Base-by-base conservation (phyloP, 176 grass and related monocot species). In the Tillandsia fasciculata region DNA sequence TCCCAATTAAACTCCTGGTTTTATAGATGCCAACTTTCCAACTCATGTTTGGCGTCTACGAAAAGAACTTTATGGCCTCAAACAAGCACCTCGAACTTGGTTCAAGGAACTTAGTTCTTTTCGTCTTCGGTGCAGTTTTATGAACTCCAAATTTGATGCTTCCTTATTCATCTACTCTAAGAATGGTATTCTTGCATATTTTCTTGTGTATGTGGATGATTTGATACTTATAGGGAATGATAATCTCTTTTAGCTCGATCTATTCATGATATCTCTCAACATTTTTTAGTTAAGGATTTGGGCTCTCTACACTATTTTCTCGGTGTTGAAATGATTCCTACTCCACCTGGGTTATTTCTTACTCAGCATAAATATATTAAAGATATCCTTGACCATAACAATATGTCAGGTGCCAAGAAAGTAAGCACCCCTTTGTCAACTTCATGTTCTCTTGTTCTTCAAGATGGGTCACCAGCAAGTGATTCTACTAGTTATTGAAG, bases 121-220 rank as follows among this genome's bases (percentile, higher is more conserved):
- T 48, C 67, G 72, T 11, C 3, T 20, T 9, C 5, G 3, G 0
- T 3, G 15, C 5, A 24, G 58, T 0, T 73, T 73, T 14, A 1
- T 7, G 0, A 7, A 27, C 3, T 66, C 69, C 9, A n/a, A 22
- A 13, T 28, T 14, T 0, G 69, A 68, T 7, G 0, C 27, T 3
- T 80, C 70, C 3, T 12, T 80, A 0, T 80, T 80, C 28, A 50
- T 80, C 1, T 14, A 17, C 0, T 1, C 9, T 0, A 6, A 64
- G 1, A 12, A 8, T 0, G 11, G 5, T 1, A 15, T 1, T 12
- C 3, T n/a, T 0, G 8, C 3, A 2, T 74, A 65, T 15, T 6
- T 73, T 3, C n/a, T 80, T 1, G 9, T 80, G 0, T 74, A 72
- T 59, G 48, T 80, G 0, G 27, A 72, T 69, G 61, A 74, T 57